Base-by-base conservation (phyloP, 2,329 filamentous ascomycete species). In the Rhynchosporium secalis region DNA sequence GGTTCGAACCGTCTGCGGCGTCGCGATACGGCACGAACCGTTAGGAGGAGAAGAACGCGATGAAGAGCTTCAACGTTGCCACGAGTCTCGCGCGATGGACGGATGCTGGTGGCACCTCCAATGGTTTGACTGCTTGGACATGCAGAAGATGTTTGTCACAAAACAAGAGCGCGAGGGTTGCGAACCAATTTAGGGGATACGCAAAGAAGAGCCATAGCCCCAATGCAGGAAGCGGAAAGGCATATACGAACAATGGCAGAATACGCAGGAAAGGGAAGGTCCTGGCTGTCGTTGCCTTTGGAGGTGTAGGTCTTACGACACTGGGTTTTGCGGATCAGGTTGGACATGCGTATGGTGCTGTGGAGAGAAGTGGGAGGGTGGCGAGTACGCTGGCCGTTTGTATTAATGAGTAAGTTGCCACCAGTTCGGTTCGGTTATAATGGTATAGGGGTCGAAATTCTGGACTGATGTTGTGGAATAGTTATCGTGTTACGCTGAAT, bases 401-500 rank as follows among this genome's bases (percentile, higher is more conserved):
- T 77, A 95, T 98, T 68, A 93, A 94, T 73, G 94, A 96, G 92
- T 96, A 80, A 71, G 82, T 79, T 20, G 20, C 20, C 20, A 20
- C 20, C 20, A 33, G 56, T 65, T 12, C 33, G 26, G 15, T 29
- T 20, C 40, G 3, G 47, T 33, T 29, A 28, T 13, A 2, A 28
- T 59, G 46, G 29, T 26, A 3, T 36, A 8, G 20, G 20, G 20
- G 20, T 20, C 20, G 20, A 20, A 20, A 20, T 20, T 20, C 20
- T 20, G 20, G 33, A 40, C 56, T 58, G 15, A 58, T 36, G 4
- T 52, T n/a, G 12, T 49, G 48, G 62, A 45, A 64, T 60, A 97
- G 93, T 77, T 99, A 99, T 77, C 92, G 92, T 69, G 86, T 86
- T 55, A 93, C 92, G 1, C 79, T 99, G 68, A 96, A 91, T 68